A percentile compares a stretch with the other conserved stretches of the same genome.
phyloP scores from a whole-genome alignment of 148 eudicot species.

The Arctostaphylos glauca region DNA sequence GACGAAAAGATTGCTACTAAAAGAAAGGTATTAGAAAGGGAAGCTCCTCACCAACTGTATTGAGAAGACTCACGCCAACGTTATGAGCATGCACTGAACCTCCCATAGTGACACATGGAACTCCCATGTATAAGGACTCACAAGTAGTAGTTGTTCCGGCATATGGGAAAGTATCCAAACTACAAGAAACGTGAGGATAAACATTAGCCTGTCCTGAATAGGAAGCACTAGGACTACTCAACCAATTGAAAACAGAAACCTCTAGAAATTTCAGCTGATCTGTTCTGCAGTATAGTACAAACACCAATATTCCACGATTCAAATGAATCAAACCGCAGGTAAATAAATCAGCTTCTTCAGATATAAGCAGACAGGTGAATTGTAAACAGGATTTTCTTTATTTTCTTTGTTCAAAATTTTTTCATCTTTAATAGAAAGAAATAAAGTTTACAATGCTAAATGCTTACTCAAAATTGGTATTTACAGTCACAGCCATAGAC shows the following conservation, averaged over 20 bases:
- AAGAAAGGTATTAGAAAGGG: constrained; percentile 7
- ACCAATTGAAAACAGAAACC: background rate
- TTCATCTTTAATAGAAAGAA: background rate
- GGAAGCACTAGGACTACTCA: background rate
- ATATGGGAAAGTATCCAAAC: constrained; percentile 98
- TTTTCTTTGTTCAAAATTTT: background rate
- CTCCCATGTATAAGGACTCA: constrained; percentile 97
- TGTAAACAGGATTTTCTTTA: background rate
- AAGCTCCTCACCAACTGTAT: constrained; percentile 67
- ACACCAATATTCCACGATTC: background rate
- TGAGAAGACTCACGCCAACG: constrained; percentile 97
- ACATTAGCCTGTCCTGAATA: constrained; percentile 10
- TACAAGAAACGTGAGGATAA: constrained; percentile 30
- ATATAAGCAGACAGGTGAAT: background rate
- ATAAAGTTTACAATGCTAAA: background rate
- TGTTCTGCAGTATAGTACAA: background rate
- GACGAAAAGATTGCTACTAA: background rate
- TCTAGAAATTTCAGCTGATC: background rate
- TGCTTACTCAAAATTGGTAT: background rate
- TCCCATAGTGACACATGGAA: constrained; percentile 93
- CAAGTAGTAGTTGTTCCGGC: constrained; percentile 99
- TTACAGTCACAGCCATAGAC: background rate
- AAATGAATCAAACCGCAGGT: constrained; percentile 5
- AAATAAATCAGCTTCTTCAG: background rate
- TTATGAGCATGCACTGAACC: constrained; percentile 97